Conservation (phyloP, 495 filamentous ascomycete genomes). For the Staphylotrichum tortipilum region DNA sequence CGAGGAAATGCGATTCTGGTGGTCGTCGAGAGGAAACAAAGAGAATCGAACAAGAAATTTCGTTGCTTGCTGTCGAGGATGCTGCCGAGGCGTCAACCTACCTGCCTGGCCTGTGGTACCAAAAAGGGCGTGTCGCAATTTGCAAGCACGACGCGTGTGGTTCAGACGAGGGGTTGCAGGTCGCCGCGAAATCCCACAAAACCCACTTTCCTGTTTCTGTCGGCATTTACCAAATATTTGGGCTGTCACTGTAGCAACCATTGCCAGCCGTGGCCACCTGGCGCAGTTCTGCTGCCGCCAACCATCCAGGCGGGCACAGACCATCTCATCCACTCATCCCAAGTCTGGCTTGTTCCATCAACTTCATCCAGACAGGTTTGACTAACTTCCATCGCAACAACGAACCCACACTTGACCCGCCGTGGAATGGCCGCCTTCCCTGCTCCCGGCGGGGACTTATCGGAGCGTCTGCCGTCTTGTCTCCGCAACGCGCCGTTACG, state of each 20-base stretch:
- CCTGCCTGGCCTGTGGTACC: neutral
- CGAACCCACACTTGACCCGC: no score
- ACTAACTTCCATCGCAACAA: no score
- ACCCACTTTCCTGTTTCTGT: conserved; percentile 6
- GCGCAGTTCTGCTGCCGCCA: neutral
- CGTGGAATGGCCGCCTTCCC: no score
- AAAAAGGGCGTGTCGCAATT: no score
- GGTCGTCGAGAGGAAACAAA: neutral
- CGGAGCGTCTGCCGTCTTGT: no score
- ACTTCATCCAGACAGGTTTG: no score
- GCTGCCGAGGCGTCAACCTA: neutral
- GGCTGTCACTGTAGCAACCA: conserved; percentile 19
- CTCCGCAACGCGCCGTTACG: no score
- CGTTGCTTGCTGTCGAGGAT: neutral
- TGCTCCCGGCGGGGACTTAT: no score
- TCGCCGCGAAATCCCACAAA: conserved; percentile 5
- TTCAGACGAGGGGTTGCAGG: conserved; percentile 7
- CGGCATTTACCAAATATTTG: conserved; percentile 12
- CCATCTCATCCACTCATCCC: no score
- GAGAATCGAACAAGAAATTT: neutral
- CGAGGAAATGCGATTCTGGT: no score
- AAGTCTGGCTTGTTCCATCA: no score
- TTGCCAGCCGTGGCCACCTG: conserved; percentile 12
- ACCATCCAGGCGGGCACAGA: no score
- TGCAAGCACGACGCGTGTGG: neutral